A percentile compares a stretch with the other conserved stretches of the same genome.
Conservation (phyloP, 176 grass and related monocot species). For the Elaeis guineensis region DNA sequence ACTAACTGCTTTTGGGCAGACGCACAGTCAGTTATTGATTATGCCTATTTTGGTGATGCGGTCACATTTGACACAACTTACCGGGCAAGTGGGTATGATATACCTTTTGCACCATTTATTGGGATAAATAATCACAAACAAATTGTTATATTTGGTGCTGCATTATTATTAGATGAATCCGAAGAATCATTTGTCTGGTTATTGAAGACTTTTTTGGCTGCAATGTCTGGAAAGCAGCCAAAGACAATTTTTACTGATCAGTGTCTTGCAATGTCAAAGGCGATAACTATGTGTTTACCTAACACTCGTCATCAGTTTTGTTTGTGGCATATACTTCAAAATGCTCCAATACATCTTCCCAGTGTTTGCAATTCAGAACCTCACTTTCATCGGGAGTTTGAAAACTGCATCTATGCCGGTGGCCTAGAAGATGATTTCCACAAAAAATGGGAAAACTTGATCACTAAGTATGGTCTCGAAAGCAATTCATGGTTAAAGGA, state of each 20-base stretch:
- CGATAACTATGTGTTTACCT: constrained; percentile 14
- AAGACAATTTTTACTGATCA: constrained; percentile 39
- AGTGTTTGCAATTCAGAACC: neutral
- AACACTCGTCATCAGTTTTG: constrained; percentile 21
- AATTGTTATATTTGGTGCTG: constrained; percentile 38
- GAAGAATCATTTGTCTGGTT: constrained; percentile 37
- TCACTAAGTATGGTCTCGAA: constrained; percentile 25
- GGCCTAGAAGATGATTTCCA: constrained; percentile 30
- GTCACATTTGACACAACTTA: constrained; percentile 29
- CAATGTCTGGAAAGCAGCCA: constrained; percentile 35
- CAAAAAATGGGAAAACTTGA: constrained; percentile 30
- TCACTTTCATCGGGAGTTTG: constrained; percentile 26
- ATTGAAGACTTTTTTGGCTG: constrained; percentile 28
- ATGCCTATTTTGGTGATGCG: constrained; percentile 30
- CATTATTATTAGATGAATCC: constrained; percentile 33
- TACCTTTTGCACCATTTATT: constrained; percentile 38
- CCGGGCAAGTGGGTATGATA: constrained; percentile 19
- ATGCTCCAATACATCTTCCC: constrained; percentile 19
- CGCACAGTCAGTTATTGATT: constrained; percentile 23
- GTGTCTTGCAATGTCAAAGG: constrained; percentile 30
- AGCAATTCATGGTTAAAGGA: constrained; percentile 29
- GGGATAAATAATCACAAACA: constrained; percentile 42
- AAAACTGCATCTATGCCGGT: constrained; percentile 26
- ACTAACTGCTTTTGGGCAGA: constrained; percentile 44
- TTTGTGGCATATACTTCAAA: constrained; percentile 33